Evolutionary conservation across 164 flowering plant species (phyloP), one percentile per base, ranked within the genome.

Genomic region (Pachysandra terminalis): DNA sequence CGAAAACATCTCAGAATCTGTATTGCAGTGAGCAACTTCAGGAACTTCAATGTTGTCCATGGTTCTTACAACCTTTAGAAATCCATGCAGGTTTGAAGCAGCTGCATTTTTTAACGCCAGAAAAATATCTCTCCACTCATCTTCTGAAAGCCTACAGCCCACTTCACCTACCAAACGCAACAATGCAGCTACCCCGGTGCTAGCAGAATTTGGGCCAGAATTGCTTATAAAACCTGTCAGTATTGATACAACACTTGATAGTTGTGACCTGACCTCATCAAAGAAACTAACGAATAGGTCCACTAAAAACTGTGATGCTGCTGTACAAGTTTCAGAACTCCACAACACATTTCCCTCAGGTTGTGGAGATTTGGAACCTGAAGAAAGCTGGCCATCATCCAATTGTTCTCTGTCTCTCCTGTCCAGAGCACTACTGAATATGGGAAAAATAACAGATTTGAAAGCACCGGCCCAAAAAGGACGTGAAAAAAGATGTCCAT

Each of bases 401-500:
- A 57, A 14, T 59, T 64, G 65, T 52, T 27, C 65, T 12, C 56
- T 21, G 24, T 81, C 84, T 61, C 60, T 71, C 61, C 63, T 77
- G 55, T 81, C 84, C 71, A 26, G 27, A 26, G 55, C 67, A 61
- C 73, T 58, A 57, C 66, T 70, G 68, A 89, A 93, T 74, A 93
- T 82, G 19, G 99, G 97, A 63, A 84, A 82, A 63, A 96, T 58
- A 64, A 91, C 82, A 35, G 86, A 81, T 57, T 71, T 82, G 76
- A 85, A 87, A 71, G 90, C 74, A 71, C 75, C 74, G 19, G 63
- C 75, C 98, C 97, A 96, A 57, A 91, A 93, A 23, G 80, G 64
- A 51, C 76, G 81, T 19, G 99, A 86, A 76, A 96, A 96, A 45
- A 88, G 92, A 78, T 85, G 88, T 52, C 99, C 99, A 73, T 96